Conservation (phyloP, 2,329 filamentous ascomycete species). For the Nigrospora osmanthi region DNA sequence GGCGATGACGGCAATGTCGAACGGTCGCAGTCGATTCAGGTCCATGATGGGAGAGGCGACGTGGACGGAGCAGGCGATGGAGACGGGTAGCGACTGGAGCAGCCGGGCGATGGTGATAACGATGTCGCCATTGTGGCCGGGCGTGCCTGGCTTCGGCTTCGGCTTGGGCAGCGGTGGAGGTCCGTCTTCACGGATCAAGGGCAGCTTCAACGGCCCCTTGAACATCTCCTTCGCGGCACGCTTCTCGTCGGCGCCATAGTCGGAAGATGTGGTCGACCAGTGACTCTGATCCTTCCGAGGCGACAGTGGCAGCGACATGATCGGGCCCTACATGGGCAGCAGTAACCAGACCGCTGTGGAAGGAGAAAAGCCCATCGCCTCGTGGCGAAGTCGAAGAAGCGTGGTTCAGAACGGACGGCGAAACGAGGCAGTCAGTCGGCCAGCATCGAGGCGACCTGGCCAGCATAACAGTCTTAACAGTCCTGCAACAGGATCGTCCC, state of each 20-base stretch:
- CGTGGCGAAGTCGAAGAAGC: too few relatives aligned
- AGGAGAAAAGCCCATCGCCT: not conserved
- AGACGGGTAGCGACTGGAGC: not conserved
- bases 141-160: not conserved
- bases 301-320: not conserved
- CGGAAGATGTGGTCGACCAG: slow-evolving; percentile 1
- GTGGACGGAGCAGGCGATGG: not conserved
- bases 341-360: slow-evolving; percentile 1
- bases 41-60: not conserved
- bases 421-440: too few relatives aligned
- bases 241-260: not conserved
- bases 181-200: too few relatives aligned
- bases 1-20: not conserved
- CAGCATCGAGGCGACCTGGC: too few relatives aligned
- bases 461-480: too few relatives aligned
- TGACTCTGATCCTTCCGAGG: not conserved
- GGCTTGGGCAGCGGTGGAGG: too few relatives aligned
- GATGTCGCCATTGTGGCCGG: slow-evolving; percentile 2
- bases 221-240: too few relatives aligned
- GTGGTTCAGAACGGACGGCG: too few relatives aligned
- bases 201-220: too few relatives aligned
- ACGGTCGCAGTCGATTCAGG: not conserved
- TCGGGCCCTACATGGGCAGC: not conserved
- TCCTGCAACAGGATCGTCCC: too few relatives aligned
- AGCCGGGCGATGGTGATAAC: not conserved